Base-by-base conservation (phyloP, 495 filamentous ascomycete genomes). In the Polyplosphaeria fusca region DNA sequence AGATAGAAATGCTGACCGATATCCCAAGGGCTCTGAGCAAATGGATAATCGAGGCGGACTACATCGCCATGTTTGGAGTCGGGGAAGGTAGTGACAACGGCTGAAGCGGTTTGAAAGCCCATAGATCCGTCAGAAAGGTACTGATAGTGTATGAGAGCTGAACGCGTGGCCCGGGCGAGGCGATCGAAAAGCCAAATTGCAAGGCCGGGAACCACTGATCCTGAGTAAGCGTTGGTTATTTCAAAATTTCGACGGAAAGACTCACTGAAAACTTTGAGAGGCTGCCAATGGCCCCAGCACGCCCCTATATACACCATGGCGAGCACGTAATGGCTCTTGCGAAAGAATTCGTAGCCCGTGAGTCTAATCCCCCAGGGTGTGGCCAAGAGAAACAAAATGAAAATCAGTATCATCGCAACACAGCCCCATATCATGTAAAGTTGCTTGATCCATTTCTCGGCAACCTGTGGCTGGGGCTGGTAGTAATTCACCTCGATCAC, bases 241-340 rank as follows among this genome's bases (percentile, higher is more conserved):
- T n/a, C n/a, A n/a, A n/a, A n/a, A n/a, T n/a, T n/a, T n/a, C n/a
- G n/a, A n/a, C n/a, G n/a, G n/a, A n/a, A n/a, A n/a, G n/a, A n/a
- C n/a, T n/a, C n/a, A n/a, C n/a, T n/a, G n/a, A n/a, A n/a, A n/a
- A n/a, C n/a, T n/a, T n/a, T n/a, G n/a, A n/a, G n/a, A n/a, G n/a
- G n/a, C n/a, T n/a, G 66, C 85, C 84, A 88, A 56, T 88, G 84
- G 5, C 77, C 84, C 77, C 82, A 86, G 65, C 83, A 81, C 26
- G 82, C 83, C 0, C 83, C 84, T 25, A 86, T 74, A 62, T 84
- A 87, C 16, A 86, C 67, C 70, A 82, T 77, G 0, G 84, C 84
- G 12, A 86, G 59, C 11, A 85, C 68, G 59, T 85, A 83, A 64
- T 86, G 83, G 2, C 74, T 64, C 55, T 86, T 84, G 11, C 81